These are phyloP conservation scores for Chaetoceros tenuissimus DNA, from an alignment of 108 stramenopile species.

Conservation along the genomic window DNA sequence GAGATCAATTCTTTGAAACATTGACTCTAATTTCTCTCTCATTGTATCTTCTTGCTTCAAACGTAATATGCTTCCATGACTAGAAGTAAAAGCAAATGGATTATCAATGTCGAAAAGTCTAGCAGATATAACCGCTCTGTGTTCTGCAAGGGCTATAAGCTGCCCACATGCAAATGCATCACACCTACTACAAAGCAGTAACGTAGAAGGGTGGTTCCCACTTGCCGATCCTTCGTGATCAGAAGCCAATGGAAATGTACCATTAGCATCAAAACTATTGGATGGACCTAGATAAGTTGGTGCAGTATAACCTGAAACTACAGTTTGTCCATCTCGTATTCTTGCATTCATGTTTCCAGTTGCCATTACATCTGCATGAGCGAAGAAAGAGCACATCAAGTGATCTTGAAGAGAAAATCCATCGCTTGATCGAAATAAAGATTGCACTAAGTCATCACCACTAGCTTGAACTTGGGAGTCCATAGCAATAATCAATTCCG, in stretches of 20 bases:
- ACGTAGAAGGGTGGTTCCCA: conserved; percentile 67
- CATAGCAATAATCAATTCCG: conserved; percentile 41
- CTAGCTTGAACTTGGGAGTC: conserved; percentile 24
- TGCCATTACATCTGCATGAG: conserved; percentile 73
- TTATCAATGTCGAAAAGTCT: conserved; percentile 54
- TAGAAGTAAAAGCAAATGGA: conserved; percentile 37
- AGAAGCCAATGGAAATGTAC: background rate
- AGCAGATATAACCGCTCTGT: conserved; percentile 66
- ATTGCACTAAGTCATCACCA: background rate
- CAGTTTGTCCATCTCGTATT: background rate
- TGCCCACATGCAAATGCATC: conserved; percentile 83
- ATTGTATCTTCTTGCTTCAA: conserved; percentile 25
- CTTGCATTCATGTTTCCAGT: conserved; percentile 13
- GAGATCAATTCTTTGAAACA: conserved; percentile 21
- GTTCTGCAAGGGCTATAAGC: conserved; percentile 72
- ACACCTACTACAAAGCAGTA: conserved; percentile 54
- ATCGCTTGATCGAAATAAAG: conserved; percentile 1
- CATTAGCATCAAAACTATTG: conserved; percentile 17
- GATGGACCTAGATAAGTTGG: conserved; percentile 5
- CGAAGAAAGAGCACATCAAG: conserved; percentile 62
- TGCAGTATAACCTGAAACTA: conserved; percentile 25
- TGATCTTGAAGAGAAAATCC: conserved; percentile 36
- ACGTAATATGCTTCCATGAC: conserved; percentile 23
- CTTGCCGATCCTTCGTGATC: background rate
- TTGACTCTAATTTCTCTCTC: conserved; percentile 33